These are phyloP conservation scores for Combretum micranthum DNA, from an alignment of 345 rosid genomes.

Conservation along the genomic window DNA sequence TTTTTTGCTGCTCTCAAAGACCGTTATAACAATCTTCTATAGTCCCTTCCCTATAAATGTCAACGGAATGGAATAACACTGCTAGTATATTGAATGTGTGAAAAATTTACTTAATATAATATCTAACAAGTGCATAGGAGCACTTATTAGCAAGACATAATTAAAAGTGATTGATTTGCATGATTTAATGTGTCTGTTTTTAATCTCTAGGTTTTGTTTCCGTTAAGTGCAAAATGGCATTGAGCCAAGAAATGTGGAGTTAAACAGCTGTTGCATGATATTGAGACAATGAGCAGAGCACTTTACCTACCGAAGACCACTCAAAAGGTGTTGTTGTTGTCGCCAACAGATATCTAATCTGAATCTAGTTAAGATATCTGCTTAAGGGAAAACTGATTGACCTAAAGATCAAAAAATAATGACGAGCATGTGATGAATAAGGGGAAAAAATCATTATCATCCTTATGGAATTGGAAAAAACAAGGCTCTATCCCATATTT, in stretches of 20 bases:
- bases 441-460: conserved; percentile 39
- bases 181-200: conserved; percentile 1
- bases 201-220: conserved; percentile 11
- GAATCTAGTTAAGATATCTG: conserved; percentile 34
- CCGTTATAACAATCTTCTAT: no score
- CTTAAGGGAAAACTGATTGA: conserved; percentile 21
- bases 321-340: conserved; percentile 31
- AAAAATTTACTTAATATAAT: no score
- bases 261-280: conserved; percentile 58
- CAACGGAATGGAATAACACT: no score
- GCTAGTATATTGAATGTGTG: no score
- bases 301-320: conserved; percentile 43
- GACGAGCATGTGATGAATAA: conserved; percentile 17
- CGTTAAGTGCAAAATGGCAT: conserved; percentile 29
- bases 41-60: no score
- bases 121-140: no score
- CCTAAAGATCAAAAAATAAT: conserved; percentile 9
- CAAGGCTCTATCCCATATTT: conserved; percentile 64
- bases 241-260: conserved; percentile 20
- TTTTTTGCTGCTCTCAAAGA: no score
- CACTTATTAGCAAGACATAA: no score
- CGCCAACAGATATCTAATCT: conserved; percentile 31
- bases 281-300: conserved; percentile 71
- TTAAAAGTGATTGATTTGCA: no score
- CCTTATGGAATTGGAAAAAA: conserved; percentile 71